Percentiles rank a stretch among this genome's conserved stretches.
Conservation (phyloP, 495 filamentous ascomycete genomes). For the Neurospora tetraspora region DNA sequence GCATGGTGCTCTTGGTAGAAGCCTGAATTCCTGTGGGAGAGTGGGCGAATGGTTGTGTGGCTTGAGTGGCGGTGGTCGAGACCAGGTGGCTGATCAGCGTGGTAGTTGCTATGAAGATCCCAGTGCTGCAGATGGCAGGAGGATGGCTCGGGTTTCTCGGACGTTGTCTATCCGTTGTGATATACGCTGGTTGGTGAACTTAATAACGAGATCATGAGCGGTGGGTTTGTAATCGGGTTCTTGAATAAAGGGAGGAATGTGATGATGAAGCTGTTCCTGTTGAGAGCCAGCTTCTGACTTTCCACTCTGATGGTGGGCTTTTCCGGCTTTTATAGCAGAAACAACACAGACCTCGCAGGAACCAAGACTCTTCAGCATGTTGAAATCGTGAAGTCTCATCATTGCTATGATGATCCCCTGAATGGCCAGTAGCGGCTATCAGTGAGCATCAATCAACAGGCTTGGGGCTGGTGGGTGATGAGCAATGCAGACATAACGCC, state of each 20-base stretch:
- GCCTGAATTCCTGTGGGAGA: background rate
- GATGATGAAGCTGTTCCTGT: background rate
- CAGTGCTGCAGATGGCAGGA: background rate
- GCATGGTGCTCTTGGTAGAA: slow-evolving; percentile 4
- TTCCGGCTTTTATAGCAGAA: background rate
- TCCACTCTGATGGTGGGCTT: background rate
- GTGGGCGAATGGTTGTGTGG: background rate
- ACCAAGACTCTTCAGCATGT: background rate
- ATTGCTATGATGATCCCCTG: background rate
- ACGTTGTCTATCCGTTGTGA: background rate
- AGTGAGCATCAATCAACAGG: background rate
- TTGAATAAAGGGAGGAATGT: background rate
- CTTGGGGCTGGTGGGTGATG: background rate
- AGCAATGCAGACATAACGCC: background rate
- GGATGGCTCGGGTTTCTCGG: background rate
- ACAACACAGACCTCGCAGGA: background rate
- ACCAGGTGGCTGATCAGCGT: background rate
- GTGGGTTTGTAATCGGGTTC: background rate
- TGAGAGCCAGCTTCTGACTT: background rate
- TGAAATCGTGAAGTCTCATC: background rate
- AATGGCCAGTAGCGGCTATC: background rate
- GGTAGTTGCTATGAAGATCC: background rate
- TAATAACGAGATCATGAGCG: background rate
- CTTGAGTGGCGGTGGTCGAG: background rate
- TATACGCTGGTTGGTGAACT: background rate